Conservation (phyloP, 2,329 filamentous ascomycete species). For the Allantophomopsis lycopodina region DNA sequence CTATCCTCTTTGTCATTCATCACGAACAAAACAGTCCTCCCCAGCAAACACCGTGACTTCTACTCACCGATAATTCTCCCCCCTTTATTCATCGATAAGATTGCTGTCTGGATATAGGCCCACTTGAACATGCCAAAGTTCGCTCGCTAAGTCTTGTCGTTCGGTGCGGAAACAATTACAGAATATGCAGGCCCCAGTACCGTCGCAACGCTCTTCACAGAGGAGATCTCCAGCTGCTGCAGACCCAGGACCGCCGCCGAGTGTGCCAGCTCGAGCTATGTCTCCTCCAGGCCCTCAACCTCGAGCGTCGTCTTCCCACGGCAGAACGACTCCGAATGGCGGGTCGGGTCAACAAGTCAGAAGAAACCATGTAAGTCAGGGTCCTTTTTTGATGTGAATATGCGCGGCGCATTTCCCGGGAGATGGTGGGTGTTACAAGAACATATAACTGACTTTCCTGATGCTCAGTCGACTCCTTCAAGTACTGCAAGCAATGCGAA, state of each 20-base stretch:
- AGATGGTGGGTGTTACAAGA: neutral
- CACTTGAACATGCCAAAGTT: too few species aligned
- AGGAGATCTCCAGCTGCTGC: constrained; percentile 45
- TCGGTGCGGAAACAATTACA: too few species aligned
- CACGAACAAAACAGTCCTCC: too few species aligned
- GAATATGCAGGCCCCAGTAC: constrained; percentile 35
- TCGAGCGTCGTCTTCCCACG: constrained; percentile 52
- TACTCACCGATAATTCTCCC: too few species aligned
- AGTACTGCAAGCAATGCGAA: too few species aligned
- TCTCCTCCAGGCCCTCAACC: constrained; percentile 43
- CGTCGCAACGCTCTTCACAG: constrained; percentile 39
- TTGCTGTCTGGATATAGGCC: too few species aligned
- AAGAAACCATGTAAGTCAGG: constrained; percentile 23
- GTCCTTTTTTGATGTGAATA: constrained; percentile 33
- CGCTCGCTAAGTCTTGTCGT: too few species aligned
- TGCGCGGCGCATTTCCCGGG: neutral
- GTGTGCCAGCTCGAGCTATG: constrained; percentile 40
- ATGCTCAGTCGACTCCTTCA: too few species aligned
- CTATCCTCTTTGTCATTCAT: too few species aligned
- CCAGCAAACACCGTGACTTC: too few species aligned
- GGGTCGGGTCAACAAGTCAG: constrained; percentile 21
- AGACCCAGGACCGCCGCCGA: constrained; percentile 43
- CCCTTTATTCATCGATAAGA: too few species aligned
- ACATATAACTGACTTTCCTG: too few species aligned
- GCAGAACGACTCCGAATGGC: constrained; percentile 37